Conservation (phyloP, 129 eudicot species). For the Helianthus tuberosus region DNA sequence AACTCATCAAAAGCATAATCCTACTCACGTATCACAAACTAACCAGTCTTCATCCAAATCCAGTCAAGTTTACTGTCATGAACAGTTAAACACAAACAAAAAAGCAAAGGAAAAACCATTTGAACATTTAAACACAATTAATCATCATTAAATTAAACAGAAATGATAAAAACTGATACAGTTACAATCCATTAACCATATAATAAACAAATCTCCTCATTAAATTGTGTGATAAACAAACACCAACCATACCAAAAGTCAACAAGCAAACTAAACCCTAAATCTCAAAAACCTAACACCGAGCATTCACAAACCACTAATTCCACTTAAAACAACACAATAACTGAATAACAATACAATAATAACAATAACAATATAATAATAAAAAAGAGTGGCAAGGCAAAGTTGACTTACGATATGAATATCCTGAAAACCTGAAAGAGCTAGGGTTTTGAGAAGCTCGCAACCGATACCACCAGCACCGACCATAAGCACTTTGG, state of each 20-base stretch:
- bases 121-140: not conserved
- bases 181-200: not conserved
- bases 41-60: not conserved
- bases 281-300: conserved; percentile 16
- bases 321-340: not conserved
- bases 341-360: too few relatives aligned
- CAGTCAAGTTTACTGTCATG: not conserved
- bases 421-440: conserved; percentile 84
- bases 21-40: not conserved
- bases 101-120: not conserved
- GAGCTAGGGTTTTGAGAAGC: conserved; percentile 96
- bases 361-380: not conserved
- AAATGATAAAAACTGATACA: not conserved
- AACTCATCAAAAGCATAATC: not conserved
- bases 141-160: not conserved
- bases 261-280: conserved; percentile 39
- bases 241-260: not conserved
- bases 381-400: not conserved
- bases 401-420: conserved; percentile 67
- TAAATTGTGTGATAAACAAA: not conserved
- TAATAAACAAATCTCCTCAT: not conserved
- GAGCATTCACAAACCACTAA: not conserved
- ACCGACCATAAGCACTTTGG: conserved; percentile 95
- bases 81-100: not conserved
- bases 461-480: conserved; percentile 99